Evolutionary conservation across 2,329 filamentous ascomycete species (phyloP).

Genomic region (Aspergillus sp.): DNA sequence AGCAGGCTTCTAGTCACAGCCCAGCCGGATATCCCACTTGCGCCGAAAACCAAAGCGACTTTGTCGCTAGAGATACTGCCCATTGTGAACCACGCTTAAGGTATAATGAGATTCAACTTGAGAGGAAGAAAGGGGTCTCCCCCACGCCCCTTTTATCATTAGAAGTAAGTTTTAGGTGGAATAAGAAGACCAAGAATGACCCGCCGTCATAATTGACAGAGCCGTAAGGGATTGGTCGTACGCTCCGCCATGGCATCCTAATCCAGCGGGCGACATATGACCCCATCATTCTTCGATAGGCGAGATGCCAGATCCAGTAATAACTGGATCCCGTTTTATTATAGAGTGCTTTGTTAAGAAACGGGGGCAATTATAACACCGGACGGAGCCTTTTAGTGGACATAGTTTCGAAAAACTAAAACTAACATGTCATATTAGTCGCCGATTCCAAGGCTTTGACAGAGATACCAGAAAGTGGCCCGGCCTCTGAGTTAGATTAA

Average conservation of each 20-base stretch:
- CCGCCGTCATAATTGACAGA: too few relatives aligned
- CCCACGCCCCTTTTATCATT: too few relatives aligned
- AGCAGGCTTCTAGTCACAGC: slow-evolving; percentile 27
- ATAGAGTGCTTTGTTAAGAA: too few relatives aligned
- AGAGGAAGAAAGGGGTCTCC: not conserved
- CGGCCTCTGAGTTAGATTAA: too few relatives aligned
- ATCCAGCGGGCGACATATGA: too few relatives aligned
- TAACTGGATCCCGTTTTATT: too few relatives aligned
- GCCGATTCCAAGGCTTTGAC: not conserved
- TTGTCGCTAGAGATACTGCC: slow-evolving; percentile 15
- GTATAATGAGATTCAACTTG: not conserved
- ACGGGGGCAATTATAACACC: not conserved
- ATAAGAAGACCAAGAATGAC: too few relatives aligned
- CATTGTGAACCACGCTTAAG: not conserved
- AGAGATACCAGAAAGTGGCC: not conserved
- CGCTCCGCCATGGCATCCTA: too few relatives aligned
- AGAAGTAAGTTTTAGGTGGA: too few relatives aligned
- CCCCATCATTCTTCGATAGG: too few relatives aligned
- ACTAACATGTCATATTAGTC: not conserved
- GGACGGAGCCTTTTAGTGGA: not conserved
- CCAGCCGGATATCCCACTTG: slow-evolving; percentile 36
- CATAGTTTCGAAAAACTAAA: not conserved
- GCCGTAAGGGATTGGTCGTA: too few relatives aligned
- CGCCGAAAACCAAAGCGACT: slow-evolving; percentile 32
- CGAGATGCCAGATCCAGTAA: too few relatives aligned